Evolutionary conservation across 2,329 filamentous ascomycete genomes (phyloP).

Genomic region (Drechslerella dactyloides): DNA sequence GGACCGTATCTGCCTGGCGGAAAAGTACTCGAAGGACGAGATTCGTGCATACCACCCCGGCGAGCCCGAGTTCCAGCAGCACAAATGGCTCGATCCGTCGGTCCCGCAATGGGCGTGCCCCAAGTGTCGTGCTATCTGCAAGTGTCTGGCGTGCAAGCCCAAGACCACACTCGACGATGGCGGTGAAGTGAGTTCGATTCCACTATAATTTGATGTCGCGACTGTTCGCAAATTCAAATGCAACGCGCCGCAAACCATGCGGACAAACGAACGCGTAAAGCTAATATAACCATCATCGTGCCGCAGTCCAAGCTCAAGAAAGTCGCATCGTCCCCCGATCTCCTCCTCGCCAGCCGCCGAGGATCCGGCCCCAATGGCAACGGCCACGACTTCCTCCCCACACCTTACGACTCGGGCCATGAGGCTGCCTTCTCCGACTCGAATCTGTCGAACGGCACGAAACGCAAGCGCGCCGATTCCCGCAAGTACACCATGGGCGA

Average conservation of each 20-base stretch:
- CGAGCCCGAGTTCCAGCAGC: conserved; percentile 41
- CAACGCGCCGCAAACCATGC: neutral
- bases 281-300: too few relatives aligned
- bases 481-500: conserved; percentile 46
- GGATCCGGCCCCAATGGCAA: conserved; percentile 42
- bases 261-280: too few relatives aligned
- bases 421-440: conserved; percentile 49
- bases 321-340: conserved; percentile 42
- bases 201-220: neutral
- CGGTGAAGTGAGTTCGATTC: conserved; percentile 27
- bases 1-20: conserved; percentile 46
- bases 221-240: too few relatives aligned
- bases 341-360: conserved; percentile 29
- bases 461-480: conserved; percentile 46
- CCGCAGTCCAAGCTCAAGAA: conserved; percentile 40
- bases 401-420: conserved; percentile 46
- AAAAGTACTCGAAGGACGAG: conserved; percentile 41
- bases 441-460: conserved; percentile 45
- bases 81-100: conserved; percentile 39
- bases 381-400: conserved; percentile 43
- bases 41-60: conserved; percentile 45
- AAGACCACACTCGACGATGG: conserved; percentile 43
- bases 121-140: conserved; percentile 43
- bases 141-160: conserved; percentile 46
- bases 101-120: conserved; percentile 44